Base-by-base conservation (phyloP, 768 basidiomycete species). In the Leccinum variicolor region DNA sequence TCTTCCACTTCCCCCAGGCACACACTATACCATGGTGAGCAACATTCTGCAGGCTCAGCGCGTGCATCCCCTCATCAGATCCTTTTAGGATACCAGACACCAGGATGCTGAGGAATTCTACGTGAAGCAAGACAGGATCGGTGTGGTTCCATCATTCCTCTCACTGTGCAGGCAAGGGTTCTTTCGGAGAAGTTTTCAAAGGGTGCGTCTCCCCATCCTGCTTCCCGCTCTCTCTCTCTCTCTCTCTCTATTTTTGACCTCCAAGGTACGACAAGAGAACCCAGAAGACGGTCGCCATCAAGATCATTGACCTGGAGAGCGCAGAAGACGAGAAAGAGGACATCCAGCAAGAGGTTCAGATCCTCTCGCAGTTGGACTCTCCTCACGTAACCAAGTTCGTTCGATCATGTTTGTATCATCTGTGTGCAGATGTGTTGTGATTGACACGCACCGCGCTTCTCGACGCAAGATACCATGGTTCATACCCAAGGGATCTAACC, bases 301-400 rank as follows among this genome's bases (percentile, higher is more conserved):
- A 95, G 86, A 96, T 98, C 66, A 98, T 99, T 72, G 95, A 98
- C 78, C 84, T 99, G 31, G 97, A 99, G 75, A 94, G 92, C 69
- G 97, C 97, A 52, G 97, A 98, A 74, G 97, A 99, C 70, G 97
- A 99, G 78, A 98, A 98, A 69, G 97, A 98, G 73, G 97, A 98
- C 76, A 98, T 99, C 58, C 94, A 98, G 67, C 93, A 97, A 72
- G 97, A 99, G 74, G 98, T 99, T 55, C 93, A 97, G 74, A 98
- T 99, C 61, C 84, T 99, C 14, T 94, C 92, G 7, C 95, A 98
- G 70, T 75, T 99, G 63, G 96, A 98, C 74, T 98, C 94, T 25
- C 88, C 92, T 26, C 89, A 91, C 76, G 96, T 98, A 55, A 98
- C 96, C 63, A 96, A 93, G 91, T 94, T 65, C 70, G 87, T 80